A percentile compares a stretch with the other conserved stretches of the same genome.
Evolutionary conservation across 306 rosid species (phyloP).

Genomic region (Rosa persica): DNA sequence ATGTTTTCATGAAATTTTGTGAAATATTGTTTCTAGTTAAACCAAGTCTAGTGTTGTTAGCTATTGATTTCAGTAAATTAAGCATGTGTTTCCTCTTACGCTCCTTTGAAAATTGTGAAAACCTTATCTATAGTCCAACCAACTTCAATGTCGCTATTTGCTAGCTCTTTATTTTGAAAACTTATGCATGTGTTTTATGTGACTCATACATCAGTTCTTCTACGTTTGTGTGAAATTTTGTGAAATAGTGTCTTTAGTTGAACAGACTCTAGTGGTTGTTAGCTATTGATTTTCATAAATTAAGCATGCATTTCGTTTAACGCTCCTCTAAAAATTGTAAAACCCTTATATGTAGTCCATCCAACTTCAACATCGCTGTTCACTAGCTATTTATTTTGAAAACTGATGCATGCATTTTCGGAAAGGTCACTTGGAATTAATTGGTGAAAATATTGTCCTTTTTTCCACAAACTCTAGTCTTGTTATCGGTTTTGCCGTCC

Average conservation of each 20-base stretch:
- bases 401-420: no score
- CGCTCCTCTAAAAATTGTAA: no score
- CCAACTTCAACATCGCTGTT: background rate
- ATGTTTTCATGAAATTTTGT: background rate
- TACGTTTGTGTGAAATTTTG: background rate
- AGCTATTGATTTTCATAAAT: background rate
- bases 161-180: background rate
- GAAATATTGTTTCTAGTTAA: background rate
- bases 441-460: background rate
- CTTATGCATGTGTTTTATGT: background rate
- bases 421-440: background rate
- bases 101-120: background rate
- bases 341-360: no score
- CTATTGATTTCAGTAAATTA: background rate
- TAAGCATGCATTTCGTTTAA: background rate
- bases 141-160: background rate
- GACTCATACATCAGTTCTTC: no score
- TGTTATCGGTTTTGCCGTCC: background rate
- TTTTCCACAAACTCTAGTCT: background rate
- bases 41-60: background rate
- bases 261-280: background rate
- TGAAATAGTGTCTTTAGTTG: no score
- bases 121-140: no score
- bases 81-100: background rate
- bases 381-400: background rate